phyloP scores from a whole-genome alignment of 108 stramenopile genomes.

The Aurantiochytrium sp. region DNA sequence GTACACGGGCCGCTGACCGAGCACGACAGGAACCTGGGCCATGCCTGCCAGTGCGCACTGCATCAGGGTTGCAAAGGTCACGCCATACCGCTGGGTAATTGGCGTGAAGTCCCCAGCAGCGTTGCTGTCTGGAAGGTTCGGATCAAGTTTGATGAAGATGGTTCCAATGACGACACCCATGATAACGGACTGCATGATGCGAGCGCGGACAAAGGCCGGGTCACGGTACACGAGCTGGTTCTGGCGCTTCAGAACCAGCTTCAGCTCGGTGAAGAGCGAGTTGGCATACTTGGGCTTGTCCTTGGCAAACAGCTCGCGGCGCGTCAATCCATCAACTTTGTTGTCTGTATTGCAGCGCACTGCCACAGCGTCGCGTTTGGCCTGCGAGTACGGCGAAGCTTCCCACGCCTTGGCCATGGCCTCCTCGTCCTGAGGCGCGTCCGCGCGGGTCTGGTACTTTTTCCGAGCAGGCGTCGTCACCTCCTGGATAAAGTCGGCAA shows the following conservation, averaged over 20 bases:
- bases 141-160: not conserved
- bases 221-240: not conserved
- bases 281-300: conserved; percentile 39
- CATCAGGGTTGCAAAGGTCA: not conserved
- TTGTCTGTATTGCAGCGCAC: not conserved
- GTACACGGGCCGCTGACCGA: not conserved
- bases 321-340: not conserved
- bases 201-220: not conserved
- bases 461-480: not conserved
- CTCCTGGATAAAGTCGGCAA: conserved; percentile 60
- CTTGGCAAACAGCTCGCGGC: not conserved
- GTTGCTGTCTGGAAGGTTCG: not conserved
- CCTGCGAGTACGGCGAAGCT: not conserved
- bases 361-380: not conserved
- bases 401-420: not conserved
- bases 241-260: not conserved
- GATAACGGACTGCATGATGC: not conserved
- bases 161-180: conserved; percentile 13
- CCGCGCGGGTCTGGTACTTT: not conserved
- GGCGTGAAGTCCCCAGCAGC: not conserved
- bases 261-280: not conserved
- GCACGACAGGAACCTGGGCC: not conserved
- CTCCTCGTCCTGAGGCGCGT: not conserved
- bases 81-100: not conserved
- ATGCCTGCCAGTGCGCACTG: not conserved